Evolutionary conservation across 345 rosid genomes (phyloP).

Genomic region (Triadica sebifera): DNA sequence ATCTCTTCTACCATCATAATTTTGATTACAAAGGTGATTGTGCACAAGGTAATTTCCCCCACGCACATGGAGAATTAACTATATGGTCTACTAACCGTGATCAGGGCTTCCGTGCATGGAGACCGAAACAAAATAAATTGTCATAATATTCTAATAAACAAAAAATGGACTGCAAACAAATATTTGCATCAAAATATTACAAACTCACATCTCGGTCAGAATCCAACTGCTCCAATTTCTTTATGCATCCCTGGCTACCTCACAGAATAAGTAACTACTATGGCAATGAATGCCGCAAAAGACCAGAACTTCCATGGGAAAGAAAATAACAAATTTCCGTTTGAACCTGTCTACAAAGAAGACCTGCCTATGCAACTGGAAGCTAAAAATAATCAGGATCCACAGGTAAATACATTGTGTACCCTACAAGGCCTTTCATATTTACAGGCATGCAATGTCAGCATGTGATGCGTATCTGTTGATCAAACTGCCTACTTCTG

Average conservation of each 20-base stretch:
- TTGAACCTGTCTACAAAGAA: background rate
- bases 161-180: background rate
- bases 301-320: slow-evolving; percentile 6
- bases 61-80: too few species aligned
- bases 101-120: background rate
- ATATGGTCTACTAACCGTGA: too few species aligned
- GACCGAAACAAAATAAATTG: background rate
- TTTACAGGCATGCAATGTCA: slow-evolving; percentile 31
- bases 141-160: background rate
- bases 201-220: slow-evolving; percentile 5
- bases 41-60: too few species aligned
- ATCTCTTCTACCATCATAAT: too few species aligned
- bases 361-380: slow-evolving; percentile 12
- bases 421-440: slow-evolving; percentile 18
- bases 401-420: slow-evolving; percentile 8
- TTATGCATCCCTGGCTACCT: slow-evolving; percentile 9
- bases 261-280: background rate
- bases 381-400: slow-evolving; percentile 16
- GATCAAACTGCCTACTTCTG: background rate
- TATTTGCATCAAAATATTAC: background rate
- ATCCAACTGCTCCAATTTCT: slow-evolving; percentile 17
- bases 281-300: background rate
- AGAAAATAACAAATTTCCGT: slow-evolving; percentile 9
- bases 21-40: too few species aligned
- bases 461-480: background rate